A percentile compares a stretch with the other conserved stretches of the same genome.
Conservation (phyloP, 2,329 filamentous ascomycete species). For the Penicillium aurantiogriseum region DNA sequence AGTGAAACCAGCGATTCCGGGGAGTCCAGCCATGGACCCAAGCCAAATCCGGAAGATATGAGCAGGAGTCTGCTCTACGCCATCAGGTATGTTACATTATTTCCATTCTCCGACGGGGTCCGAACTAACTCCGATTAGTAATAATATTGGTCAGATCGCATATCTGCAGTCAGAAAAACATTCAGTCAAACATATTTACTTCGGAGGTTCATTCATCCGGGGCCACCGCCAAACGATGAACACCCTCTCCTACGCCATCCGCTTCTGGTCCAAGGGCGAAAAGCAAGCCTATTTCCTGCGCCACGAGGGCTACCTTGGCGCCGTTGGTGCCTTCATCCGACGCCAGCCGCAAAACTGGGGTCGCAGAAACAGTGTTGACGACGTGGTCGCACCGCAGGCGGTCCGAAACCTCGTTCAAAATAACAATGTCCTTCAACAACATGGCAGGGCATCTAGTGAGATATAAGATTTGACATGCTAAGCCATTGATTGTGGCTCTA, state of each 20-base stretch:
- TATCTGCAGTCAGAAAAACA: conserved; percentile 97
- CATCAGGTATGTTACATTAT: conserved; percentile 56
- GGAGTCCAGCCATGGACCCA: conserved; percentile 33
- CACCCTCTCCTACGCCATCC: conserved; percentile 92
- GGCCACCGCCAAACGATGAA: conserved; percentile 98
- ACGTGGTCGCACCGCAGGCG: conserved; percentile 32
- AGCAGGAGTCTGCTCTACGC: conserved; percentile 90
- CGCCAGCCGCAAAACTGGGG: conserved; percentile 90
- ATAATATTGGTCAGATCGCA: conserved; percentile 97
- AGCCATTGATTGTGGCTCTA: background rate
- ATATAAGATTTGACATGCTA: conserved; percentile 4
- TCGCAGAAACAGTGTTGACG: conserved; percentile 72
- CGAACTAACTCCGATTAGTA: conserved; percentile 54
- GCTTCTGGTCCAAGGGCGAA: conserved; percentile 91
- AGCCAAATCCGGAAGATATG: conserved; percentile 80
- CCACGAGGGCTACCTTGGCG: conserved; percentile 92
- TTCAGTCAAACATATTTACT: conserved; percentile 88
- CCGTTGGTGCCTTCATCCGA: conserved; percentile 91
- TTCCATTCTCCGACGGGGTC: conserved; percentile 4
- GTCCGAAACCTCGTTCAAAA: conserved; percentile 22
- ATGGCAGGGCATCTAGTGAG: conserved; percentile 16
- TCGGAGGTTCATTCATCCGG: conserved; percentile 93
- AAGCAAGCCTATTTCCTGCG: conserved; percentile 95
- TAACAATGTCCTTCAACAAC: conserved; percentile 11
- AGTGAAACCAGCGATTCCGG: conserved; percentile 41